Base-by-base conservation (phyloP, 2,329 filamentous ascomycete species). In the Davidsoniella australis region DNA sequence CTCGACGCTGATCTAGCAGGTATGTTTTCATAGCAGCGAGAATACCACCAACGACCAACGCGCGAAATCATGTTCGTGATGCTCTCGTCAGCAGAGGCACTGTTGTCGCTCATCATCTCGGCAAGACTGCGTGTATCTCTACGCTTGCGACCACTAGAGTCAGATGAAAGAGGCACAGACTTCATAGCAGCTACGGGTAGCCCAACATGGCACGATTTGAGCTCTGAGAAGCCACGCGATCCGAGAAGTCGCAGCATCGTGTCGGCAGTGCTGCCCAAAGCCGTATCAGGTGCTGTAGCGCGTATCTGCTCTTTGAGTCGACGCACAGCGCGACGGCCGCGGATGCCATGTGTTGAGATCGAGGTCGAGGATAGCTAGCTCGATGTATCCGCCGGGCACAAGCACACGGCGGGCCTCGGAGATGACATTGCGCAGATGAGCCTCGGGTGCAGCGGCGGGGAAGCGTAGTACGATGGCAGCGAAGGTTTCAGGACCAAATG, bases 21-120 rank as follows among this genome's bases (percentile, higher is more conserved):
- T 4, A 36, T 24, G 50, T 73, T 76, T 64, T 95, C 89, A 62
- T 95, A 96, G 68, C 89, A 95, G 47, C 83, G 78, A 8, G 78
- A 84, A 64, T 94, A 96, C 91, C 91, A 98, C 86, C 89, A 96
- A 41, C 91, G 75, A 2, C 87, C 89, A 9, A 96, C 89, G 54
- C 80, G 82, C 14, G 87, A 82, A 18, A 96, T 87, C 72, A 94
- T 94, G 59, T 85, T 88, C 12, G 86, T 85, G 59, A 96, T 94
- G 56, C 78, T 81, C 59, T 87, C 85, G 56, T 94, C 86, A 18
- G 82, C 81, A 12, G 74, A 68, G 0, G 76, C 70, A n/a, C 76
- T 74, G 36, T 79, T 72, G 55, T 85, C 80, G 26, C 72, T 78
- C 64, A 86, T 81, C 65, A 86, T 77, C 58, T 87, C 82, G 1